Conservation (phyloP, 2,329 filamentous ascomycete genomes). For the Orbilia ellipsospora region DNA sequence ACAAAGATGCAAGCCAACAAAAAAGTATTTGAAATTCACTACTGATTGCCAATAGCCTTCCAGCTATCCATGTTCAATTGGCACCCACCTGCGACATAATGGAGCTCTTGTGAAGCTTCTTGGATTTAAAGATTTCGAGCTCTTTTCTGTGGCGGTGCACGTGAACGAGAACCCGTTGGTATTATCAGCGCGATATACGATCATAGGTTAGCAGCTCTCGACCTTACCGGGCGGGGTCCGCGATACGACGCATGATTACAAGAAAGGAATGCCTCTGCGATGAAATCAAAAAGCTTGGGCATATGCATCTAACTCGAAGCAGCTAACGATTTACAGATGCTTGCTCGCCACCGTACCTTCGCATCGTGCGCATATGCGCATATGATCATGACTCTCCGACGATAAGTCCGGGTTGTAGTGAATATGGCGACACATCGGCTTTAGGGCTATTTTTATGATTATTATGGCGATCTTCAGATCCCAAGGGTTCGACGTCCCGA, state of each 20-base stretch:
- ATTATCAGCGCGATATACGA: background rate
- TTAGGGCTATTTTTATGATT: conserved; percentile 4
- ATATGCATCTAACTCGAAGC: conserved; percentile 24
- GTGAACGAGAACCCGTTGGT: conserved; percentile 6
- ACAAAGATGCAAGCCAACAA: conserved; percentile 15
- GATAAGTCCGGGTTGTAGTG: conserved; percentile 5
- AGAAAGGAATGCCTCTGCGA: conserved; percentile 18
- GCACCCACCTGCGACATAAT: no score
- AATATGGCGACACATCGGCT: conserved; percentile 1
- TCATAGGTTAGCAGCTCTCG: background rate
- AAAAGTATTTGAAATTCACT: conserved; percentile 31
- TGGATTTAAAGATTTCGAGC: no score
- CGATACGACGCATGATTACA: conserved; percentile 30
- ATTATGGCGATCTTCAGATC: conserved; percentile 13
- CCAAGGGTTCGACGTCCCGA: background rate
- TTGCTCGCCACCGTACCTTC: conserved; percentile 27
- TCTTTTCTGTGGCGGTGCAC: background rate
- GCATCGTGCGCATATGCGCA: background rate
- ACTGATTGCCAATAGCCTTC: background rate
- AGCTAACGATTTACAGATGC: conserved; percentile 35
- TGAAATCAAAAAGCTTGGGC: conserved; percentile 20
- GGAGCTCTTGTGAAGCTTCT: conserved; percentile 1
- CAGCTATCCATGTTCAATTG: background rate
- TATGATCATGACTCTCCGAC: background rate
- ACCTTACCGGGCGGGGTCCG: conserved; percentile 46